Percentiles rank a stretch among this genome's conserved stretches.
These are phyloP conservation scores for Ramaria sp. DNA, from an alignment of 768 basidiomycete genomes.

Conservation along the genomic window DNA sequence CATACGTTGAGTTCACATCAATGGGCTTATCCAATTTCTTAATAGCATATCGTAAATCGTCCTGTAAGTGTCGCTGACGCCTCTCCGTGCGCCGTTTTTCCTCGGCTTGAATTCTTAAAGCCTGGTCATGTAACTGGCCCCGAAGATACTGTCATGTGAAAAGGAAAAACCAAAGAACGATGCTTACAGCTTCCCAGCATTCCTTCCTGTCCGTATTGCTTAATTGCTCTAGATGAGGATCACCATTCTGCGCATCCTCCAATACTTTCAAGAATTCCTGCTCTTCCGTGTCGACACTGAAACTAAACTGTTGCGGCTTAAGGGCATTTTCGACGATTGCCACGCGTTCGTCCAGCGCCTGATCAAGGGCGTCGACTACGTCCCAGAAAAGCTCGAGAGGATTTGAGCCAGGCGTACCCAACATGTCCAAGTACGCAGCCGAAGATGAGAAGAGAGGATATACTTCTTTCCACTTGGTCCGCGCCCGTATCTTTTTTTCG, in stretches of 20 bases:
- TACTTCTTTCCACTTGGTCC: conserved; percentile 86
- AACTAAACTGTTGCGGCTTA: conserved; percentile 33
- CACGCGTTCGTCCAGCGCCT: conserved; percentile 72
- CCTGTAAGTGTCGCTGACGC: conserved; percentile 77
- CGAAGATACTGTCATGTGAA: conserved; percentile 4
- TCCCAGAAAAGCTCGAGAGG: conserved; percentile 98
- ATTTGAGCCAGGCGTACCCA: conserved; percentile 90
- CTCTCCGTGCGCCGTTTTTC: conserved; percentile 83
- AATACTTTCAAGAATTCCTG: conserved; percentile 19
- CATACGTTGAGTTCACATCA: conserved; percentile 65
- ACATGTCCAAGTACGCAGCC: conserved; percentile 73
- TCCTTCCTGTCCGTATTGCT: conserved; percentile 39
- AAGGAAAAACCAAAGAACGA: not conserved
- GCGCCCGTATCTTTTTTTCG: conserved; percentile 59
- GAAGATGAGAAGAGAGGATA: conserved; percentile 71
- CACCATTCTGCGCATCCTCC: conserved; percentile 25
- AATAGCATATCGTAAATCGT: conserved; percentile 91
- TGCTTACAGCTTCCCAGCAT: conserved; percentile 54
- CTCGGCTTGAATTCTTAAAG: conserved; percentile 66
- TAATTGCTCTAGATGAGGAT: conserved; percentile 39
- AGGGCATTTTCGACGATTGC: conserved; percentile 54
- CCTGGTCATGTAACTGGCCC: conserved; percentile 56
- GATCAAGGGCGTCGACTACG: conserved; percentile 75
- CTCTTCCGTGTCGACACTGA: conserved; percentile 21
- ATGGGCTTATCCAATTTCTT: conserved; percentile 80